phyloP scores from a whole-genome alignment of 2,329 filamentous ascomycete species.

The Pseudocercospora fijiensis region DNA sequence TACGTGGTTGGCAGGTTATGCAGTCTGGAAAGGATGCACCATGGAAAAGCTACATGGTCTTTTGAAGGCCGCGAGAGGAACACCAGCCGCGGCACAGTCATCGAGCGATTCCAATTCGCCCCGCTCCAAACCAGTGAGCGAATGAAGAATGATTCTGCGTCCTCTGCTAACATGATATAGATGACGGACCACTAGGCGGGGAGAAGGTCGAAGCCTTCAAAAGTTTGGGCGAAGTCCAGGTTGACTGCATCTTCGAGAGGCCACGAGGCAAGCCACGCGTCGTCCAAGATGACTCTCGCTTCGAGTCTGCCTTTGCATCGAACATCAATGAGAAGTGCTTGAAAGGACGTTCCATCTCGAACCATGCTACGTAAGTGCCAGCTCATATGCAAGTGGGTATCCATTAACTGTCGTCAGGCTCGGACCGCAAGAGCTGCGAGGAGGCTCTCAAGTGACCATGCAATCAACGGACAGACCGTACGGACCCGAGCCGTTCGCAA shows the following conservation, averaged over 20 bases:
- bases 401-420: slow-evolving; percentile 10
- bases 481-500: slow-evolving; percentile 24
- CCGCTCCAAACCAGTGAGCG: slow-evolving; percentile 24
- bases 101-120: slow-evolving; percentile 23
- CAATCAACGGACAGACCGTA: slow-evolving; percentile 19
- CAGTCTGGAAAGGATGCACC: background rate
- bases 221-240: slow-evolving; percentile 23
- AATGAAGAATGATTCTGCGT: background rate
- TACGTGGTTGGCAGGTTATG: background rate
- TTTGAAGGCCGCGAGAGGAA: no score
- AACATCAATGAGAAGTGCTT: slow-evolving; percentile 30
- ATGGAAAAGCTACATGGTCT: background rate
- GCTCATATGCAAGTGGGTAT: background rate
- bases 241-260: slow-evolving; percentile 11
- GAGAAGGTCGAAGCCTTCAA: slow-evolving; percentile 12
- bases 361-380: slow-evolving; percentile 25
- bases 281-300: background rate
- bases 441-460: background rate
- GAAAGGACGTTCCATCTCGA: slow-evolving; percentile 34
- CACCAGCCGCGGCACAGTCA: background rate
- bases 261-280: background rate
- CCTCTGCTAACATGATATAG: slow-evolving; percentile 6
- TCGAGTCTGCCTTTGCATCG: background rate
- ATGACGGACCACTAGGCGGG: slow-evolving; percentile 13
- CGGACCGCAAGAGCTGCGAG: slow-evolving; percentile 5